These are phyloP conservation scores for Eucalyptus shirleyi DNA, from an alignment of 345 rosid species.

Conservation along the genomic window DNA sequence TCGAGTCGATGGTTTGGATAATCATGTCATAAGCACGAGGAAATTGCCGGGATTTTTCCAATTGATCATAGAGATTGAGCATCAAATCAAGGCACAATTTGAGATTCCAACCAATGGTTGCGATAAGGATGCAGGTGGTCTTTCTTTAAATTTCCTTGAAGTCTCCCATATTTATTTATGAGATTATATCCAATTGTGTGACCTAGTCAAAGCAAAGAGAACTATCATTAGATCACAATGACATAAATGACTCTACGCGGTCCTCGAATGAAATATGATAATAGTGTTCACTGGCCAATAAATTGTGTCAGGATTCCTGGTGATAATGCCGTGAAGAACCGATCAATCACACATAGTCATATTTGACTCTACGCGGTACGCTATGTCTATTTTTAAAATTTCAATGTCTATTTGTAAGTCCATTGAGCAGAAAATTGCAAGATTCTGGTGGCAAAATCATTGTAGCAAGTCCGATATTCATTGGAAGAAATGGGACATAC, in stretches of 20 bases:
- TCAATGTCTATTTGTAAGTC: no score
- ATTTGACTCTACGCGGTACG: no score
- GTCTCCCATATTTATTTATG: not conserved
- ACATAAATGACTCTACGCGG: not conserved
- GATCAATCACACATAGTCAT: not conserved
- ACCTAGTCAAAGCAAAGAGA: not conserved
- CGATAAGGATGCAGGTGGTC: not conserved
- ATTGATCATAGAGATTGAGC: not conserved
- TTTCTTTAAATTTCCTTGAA: not conserved
- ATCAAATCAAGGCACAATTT: not conserved
- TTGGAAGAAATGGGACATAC: no score
- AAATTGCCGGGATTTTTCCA: not conserved
- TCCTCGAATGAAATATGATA: not conserved
- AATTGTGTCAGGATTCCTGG: not conserved
- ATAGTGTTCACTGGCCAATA: not conserved
- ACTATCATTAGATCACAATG: not conserved
- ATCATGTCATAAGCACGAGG: not conserved
- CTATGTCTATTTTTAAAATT: no score
- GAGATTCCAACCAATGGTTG: no score
- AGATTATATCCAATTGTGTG: not conserved
- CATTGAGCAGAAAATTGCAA: no score
- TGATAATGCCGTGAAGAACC: not conserved
- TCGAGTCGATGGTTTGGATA: not conserved
- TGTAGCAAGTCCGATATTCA: no score
- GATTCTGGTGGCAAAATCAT: no score